Conservation (phyloP, 2,329 filamentous ascomycete species). For the Beauveria australis region DNA sequence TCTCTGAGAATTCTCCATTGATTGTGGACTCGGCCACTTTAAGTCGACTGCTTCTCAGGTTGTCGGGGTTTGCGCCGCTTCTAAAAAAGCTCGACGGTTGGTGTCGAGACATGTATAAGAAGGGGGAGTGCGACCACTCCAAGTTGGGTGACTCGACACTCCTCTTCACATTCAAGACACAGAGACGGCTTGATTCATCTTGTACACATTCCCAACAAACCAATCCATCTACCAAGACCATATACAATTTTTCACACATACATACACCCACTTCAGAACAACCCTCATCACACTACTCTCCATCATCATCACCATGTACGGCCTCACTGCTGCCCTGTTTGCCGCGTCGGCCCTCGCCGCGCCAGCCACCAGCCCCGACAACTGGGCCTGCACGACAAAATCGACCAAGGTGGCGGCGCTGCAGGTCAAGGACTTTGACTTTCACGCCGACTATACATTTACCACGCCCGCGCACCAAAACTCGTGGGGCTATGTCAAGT, state of each 20-base stretch:
- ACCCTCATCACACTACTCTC: neutral
- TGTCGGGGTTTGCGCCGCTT: neutral
- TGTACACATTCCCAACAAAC: neutral
- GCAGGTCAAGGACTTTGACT: conserved; percentile 37
- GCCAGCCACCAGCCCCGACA: conserved; percentile 12
- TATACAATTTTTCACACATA: neutral
- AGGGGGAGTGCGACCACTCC: neutral
- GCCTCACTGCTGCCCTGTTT: conserved; percentile 18
- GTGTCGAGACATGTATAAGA: conserved; percentile 5
- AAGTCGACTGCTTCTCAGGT: neutral
- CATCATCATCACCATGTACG: conserved; percentile 13
- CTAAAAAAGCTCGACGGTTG: neutral
- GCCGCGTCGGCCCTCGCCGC: conserved; percentile 19
- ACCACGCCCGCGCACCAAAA: conserved; percentile 44
- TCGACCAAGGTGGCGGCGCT: conserved; percentile 23
- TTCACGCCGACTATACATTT: conserved; percentile 40
- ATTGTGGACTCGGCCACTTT: no score
- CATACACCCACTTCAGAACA: neutral
- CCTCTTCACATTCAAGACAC: neutral
- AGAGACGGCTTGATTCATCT: neutral
- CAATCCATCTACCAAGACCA: neutral
- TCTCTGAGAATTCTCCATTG: no score
- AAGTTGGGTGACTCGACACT: neutral
- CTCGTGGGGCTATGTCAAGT: conserved; percentile 37
- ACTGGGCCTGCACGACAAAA: conserved; percentile 15